Base-by-base conservation (phyloP, 106 monocot genomes). In the Allium cepa region DNA sequence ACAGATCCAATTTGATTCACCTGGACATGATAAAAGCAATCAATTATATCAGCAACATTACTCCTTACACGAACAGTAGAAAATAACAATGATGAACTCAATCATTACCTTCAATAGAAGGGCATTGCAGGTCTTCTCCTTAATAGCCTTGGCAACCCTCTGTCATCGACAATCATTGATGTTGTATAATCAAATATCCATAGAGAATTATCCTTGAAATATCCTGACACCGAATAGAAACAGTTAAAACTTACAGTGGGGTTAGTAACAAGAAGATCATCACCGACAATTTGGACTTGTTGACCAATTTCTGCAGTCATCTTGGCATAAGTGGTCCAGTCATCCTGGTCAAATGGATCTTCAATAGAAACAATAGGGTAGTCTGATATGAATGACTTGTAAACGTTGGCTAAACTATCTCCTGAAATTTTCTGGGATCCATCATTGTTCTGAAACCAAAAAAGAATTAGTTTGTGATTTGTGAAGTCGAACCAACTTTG, bases 1-100 rank as follows among this genome's bases (percentile, higher is more conserved):
- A 99, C 97, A 64, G 97, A 87, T n/a, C 97, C 97, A n/a, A 99
- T 99, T 79, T 99, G 97, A 59, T 99, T 99, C 26, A 99, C 97
- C 96, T 97, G 73, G 28, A 46, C 51, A 22, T 47, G 46, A 15
- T 11, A 36, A 36, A 69, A 55, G 36, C 36, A 36, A 36, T 1
- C 36, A 36, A 36, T 36, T 36, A 36, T 36, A 36, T 36, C 36
- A 36, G 5, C 1, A 36, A 2, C 36, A 36, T 36, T 4, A 36
- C 36, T 36, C 36, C 3, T 36, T 5, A 36, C 3, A 36, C 36
- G 3, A 36, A 36, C 36, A 36, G 36, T 36, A 36, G 3, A 36
- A 36, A 36, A 36, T 36, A 36, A 36, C 36, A 36, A 36, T 36
- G 36, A 36, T 36, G 36, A 36, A 36, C 36, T 36, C 36, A 36